Base-by-base conservation (phyloP, 2,329 filamentous ascomycete genomes). In the Penicillium sp. region DNA sequence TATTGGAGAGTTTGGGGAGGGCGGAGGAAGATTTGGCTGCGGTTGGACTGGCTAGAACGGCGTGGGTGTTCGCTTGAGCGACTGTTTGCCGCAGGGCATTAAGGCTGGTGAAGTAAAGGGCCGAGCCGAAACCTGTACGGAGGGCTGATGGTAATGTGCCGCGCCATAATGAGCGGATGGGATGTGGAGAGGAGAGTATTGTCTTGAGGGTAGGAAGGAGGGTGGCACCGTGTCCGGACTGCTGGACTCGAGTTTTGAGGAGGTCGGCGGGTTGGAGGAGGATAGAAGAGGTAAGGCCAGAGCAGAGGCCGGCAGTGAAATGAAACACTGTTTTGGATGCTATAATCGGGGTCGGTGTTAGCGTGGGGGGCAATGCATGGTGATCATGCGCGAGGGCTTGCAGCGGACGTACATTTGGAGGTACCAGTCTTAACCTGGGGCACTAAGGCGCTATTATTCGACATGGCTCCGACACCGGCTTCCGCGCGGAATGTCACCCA, bases 241-340 rank as follows among this genome's bases (percentile, higher is more conserved):
- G 94, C 72, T 99, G 94, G 36, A 97, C 87, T 43, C 94, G 88
- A 26, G 94, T 99, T 76, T 99, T 99, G 71, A 99, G 86, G 3
- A 99, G 87, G 76, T 99, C 94, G 67, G 94, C 89, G 23, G 94
- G 94, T 75, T 99, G 94, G 14, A 99, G 84, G 51, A 97, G 86
- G 55, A 96, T 87, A 51, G 94, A 92, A 48, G 92, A 94, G 61
- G 91, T 84, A 47, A 96, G 83, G 66, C 94, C 94, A 7, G 92
- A 97, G 67, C 86, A 85, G 52, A 97, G 84, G 59, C 94, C 94
- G 60, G 92, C 93, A 63, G 88, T 76, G 74, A 97, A 96, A 77
- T 97, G 94, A 72, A 91, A 92, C 62, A 84, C 69, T 5, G 76
- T 74, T 67, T 76, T 75, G 19, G 73, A 75, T 45, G 72, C 74